These are phyloP conservation scores for Ophiostoma sp. DNA, from an alignment of 2,329 filamentous ascomycete genomes.

Conservation along the genomic window DNA sequence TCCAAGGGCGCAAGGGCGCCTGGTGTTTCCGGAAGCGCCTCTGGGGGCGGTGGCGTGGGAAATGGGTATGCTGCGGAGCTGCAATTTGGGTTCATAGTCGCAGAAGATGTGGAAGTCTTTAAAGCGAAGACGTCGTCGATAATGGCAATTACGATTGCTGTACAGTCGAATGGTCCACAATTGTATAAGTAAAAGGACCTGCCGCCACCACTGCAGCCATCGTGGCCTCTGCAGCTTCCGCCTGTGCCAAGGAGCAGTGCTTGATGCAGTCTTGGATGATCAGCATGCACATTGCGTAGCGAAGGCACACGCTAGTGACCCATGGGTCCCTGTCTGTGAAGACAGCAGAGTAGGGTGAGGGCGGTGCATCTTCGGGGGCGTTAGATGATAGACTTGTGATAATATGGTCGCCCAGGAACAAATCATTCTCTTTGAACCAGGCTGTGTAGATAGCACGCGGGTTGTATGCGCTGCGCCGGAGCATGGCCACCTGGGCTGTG, in stretches of 20 bases:
- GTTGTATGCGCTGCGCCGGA: slow-evolving; percentile 32
- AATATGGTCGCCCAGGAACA: not conserved
- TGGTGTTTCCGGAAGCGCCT: not conserved
- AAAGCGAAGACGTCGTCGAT: too few species aligned
- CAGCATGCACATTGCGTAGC: slow-evolving; percentile 38
- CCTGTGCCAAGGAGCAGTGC: slow-evolving; percentile 30
- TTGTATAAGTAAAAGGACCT: not conserved
- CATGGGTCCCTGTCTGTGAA: slow-evolving; percentile 30
- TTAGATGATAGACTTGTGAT: not conserved
- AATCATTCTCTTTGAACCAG: not conserved
- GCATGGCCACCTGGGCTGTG: slow-evolving; percentile 29
- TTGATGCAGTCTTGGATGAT: slow-evolving; percentile 38
- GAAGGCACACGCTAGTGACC: slow-evolving; percentile 35
- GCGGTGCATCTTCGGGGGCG: not conserved
- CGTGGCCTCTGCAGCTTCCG: not conserved
- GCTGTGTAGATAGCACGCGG: slow-evolving; percentile 30
- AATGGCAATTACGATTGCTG: too few species aligned
- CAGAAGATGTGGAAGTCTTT: too few species aligned
- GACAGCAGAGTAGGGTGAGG: not conserved
- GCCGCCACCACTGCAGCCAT: not conserved
- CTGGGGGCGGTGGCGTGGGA: not conserved
- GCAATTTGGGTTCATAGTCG: too few species aligned
- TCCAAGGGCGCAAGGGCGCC: not conserved
- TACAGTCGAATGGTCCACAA: not conserved
- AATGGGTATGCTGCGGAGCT: too few species aligned